Conservation (phyloP, 805 yeast genomes). For the Starmerella khaoyaiensis region DNA sequence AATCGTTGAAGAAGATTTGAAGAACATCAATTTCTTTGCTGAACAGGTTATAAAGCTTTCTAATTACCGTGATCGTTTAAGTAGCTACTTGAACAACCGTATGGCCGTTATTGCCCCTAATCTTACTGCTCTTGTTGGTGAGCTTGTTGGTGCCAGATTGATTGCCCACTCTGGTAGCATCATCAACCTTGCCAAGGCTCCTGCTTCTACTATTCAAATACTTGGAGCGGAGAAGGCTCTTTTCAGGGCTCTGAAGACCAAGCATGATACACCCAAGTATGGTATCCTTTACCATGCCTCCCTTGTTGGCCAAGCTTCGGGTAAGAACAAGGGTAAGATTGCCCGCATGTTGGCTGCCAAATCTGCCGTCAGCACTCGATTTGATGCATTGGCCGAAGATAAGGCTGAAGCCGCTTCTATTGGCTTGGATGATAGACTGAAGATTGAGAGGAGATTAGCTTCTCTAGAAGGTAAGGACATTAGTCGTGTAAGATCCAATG, state of each 20-base stretch:
- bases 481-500: constrained; percentile 70
- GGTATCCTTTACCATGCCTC: constrained; percentile 96
- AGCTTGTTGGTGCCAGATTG: constrained; percentile 94
- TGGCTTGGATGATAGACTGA: constrained; percentile 81
- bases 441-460: constrained; percentile 88
- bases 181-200: constrained; percentile 90
- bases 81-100: constrained; percentile 80
- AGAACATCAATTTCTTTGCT: constrained; percentile 80
- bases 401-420: constrained; percentile 90
- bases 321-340: constrained; percentile 96
- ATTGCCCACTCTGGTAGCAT: constrained; percentile 96
- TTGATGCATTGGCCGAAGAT: constrained; percentile 93
- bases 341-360: constrained; percentile 98
- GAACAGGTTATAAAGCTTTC: constrained; percentile 94
- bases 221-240: constrained; percentile 98
- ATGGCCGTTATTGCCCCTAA: constrained; percentile 99
- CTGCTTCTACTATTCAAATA: constrained; percentile 96
- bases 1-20: constrained; percentile 80
- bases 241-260: constrained; percentile 95
- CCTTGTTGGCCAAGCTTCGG: constrained; percentile 93
- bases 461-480: constrained; percentile 89
- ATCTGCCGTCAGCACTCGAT: constrained; percentile 93
- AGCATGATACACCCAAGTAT: constrained; percentile 96
- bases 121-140: constrained; percentile 89
- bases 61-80: constrained; percentile 89